Conservation (phyloP, 139 green algal genomes). For the Closterium sp. region DNA sequence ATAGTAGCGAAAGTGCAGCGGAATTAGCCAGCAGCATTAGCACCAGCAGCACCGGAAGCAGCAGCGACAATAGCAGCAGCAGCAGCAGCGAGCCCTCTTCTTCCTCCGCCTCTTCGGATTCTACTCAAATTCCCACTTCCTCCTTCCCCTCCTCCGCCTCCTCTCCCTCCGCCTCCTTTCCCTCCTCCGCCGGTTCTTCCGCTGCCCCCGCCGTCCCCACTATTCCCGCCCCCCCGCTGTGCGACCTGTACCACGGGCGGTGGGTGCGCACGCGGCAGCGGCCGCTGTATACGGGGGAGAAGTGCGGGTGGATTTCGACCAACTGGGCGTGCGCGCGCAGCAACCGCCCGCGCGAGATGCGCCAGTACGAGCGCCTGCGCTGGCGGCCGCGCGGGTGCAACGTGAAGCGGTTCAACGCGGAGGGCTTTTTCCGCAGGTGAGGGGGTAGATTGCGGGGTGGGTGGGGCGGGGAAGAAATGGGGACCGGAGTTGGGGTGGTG, state of each 20-base stretch:
- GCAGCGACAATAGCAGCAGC: too few species aligned
- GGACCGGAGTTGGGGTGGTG: too few species aligned
- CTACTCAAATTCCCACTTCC: background rate
- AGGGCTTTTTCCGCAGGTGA: too few species aligned
- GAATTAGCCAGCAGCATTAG: background rate
- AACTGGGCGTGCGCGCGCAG: conserved; percentile 27
- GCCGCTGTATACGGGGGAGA: conserved; percentile 7
- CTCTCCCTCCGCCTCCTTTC: background rate
- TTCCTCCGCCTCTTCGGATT: background rate
- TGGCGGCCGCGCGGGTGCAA: too few species aligned
- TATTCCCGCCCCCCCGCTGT: background rate
- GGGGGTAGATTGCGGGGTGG: too few species aligned
- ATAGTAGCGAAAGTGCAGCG: background rate
- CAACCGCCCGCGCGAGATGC: background rate
- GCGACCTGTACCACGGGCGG: conserved; percentile 18
- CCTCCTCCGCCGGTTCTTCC: too few species aligned
- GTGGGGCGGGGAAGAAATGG: too few species aligned
- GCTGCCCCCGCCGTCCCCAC: too few species aligned
- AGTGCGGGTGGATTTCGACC: conserved; percentile 6
- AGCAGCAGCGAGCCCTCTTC: background rate
- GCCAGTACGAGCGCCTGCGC: too few species aligned
- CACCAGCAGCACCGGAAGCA: background rate
- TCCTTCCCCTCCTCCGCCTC: background rate
- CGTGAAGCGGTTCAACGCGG: too few species aligned
- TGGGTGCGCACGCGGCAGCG: conserved; percentile 10